Percentiles rank a stretch among this genome's conserved stretches.
phyloP scores from a whole-genome alignment of 768 basidiomycete genomes.

The Butyriboletus loyo region DNA sequence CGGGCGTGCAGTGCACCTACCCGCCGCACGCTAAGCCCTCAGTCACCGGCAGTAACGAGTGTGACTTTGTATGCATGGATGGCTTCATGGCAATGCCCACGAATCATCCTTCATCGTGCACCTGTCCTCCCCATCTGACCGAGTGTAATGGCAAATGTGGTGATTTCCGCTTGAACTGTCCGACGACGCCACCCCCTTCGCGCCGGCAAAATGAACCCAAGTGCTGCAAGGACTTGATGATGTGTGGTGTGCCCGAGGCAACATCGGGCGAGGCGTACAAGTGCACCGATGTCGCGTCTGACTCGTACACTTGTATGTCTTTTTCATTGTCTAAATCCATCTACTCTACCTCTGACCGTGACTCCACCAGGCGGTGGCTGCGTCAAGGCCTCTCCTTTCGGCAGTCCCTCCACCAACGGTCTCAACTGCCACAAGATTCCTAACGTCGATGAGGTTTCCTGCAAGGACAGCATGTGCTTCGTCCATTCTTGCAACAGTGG shows the following conservation, averaged over 20 bases:
- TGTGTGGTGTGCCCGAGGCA: conserved; percentile 26
- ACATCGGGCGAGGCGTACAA: conserved; percentile 24
- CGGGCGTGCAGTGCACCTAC: conserved; percentile 28
- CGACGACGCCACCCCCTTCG: conserved; percentile 10
- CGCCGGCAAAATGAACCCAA: conserved; percentile 17
- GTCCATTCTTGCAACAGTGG: conserved; percentile 27
- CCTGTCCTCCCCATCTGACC: conserved; percentile 22
- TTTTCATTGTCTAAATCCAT: not conserved
- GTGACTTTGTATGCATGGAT: conserved; percentile 29
- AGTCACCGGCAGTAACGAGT: conserved; percentile 19
- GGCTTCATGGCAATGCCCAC: conserved; percentile 25
- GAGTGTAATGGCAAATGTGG: conserved; percentile 35
- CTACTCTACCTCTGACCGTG: not conserved
- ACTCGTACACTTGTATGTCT: conserved; percentile 32
- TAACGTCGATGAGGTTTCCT: conserved; percentile 28
- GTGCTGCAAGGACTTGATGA: conserved; percentile 21
- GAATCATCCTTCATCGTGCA: conserved; percentile 21
- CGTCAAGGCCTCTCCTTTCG: conserved; percentile 21
- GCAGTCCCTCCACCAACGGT: conserved; percentile 15
- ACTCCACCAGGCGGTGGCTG: conserved; percentile 35
- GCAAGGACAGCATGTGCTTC: conserved; percentile 26
- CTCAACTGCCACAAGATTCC: conserved; percentile 34
- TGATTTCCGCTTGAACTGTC: conserved; percentile 21
- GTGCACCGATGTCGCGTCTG: conserved; percentile 28
- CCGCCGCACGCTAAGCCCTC: conserved; percentile 28